Evolutionary conservation across 768 basidiomycete species (phyloP), one percentile per base, ranked within the genome.

Genomic region (Xerocomellus amylosporus): DNA sequence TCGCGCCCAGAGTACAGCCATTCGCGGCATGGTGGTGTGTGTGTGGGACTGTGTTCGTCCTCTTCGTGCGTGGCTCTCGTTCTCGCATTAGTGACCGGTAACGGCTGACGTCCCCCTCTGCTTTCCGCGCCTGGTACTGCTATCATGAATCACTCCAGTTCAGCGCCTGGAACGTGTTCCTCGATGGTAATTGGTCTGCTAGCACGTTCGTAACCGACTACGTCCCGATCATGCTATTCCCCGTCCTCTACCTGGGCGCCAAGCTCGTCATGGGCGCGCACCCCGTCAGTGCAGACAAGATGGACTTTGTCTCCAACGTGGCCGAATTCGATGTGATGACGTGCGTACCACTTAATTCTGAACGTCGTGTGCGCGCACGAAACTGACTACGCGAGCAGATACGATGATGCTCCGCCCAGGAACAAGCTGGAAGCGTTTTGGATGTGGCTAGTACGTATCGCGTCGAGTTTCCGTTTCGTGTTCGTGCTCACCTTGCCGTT

Each of bases 201-300:
- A 71, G 66, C 22, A 71, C 64, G 1, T 77, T 77, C 53, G 67
- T 77, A 19, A 77, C 76, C 7, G 70, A 72, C 61, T 77, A 77
- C 51, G 44, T 77, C 26, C 73, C 76, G 12, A 59, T 77, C 51
- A 62, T 62, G 40, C 61, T 78, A 47, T 79, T 82, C 74, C 79
- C 79, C 13, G 33, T 78, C 41, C 58, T 82, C 12, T 83, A 75
- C 64, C 3, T 75, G 15, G 66, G 54, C 33, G 58, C 61, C 36
- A 71, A 55, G 40, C 5, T 61, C n/a, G 1, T 49, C 40, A 67
- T 48, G 58, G 58, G 59, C 37, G 56, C 40, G 5, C 58, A 36
- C 7, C 1, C 33, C 1, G 12, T 62, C 15, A 54, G 33, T 5
- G 28, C 52, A 3, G 13, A 33, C 9, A 61, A 65, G n/a, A 70